Percentiles rank a stretch among this genome's conserved stretches.
Conservation (phyloP, 176 grass and related monocot genomes). For the Thalia dealbata region DNA sequence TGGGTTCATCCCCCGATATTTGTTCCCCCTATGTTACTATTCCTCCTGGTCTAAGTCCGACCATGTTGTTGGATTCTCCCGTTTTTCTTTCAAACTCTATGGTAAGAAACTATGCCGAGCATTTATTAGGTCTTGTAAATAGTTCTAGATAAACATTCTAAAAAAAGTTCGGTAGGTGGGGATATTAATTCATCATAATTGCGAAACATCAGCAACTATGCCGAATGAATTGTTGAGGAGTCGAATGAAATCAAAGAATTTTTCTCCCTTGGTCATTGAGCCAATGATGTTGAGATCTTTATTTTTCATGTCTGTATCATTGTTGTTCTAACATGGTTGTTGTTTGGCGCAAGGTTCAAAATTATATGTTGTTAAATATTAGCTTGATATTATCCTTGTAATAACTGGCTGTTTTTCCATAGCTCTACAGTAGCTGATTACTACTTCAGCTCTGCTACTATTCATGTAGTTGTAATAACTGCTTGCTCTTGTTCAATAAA, state of each 20-base stretch:
- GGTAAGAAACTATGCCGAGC: conserved; percentile 32
- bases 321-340: not conserved
- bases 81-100: conserved; percentile 70
- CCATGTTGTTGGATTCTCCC: conserved; percentile 71
- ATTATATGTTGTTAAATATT: too few species aligned
- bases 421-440: too few species aligned
- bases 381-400: too few species aligned
- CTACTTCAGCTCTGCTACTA: too few species aligned
- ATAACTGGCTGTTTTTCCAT: too few species aligned
- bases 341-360: not conserved
- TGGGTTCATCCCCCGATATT: conserved; percentile 40
- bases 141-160: conserved; percentile 24
- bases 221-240: not conserved
- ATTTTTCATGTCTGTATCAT: too few species aligned
- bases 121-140: conserved; percentile 8
- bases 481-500: too few species aligned
- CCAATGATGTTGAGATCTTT: not conserved
- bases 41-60: conserved; percentile 90
- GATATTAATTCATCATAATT: not conserved
- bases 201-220: not conserved
- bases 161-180: not conserved
- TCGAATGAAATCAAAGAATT: not conserved
- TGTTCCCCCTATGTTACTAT: conserved; percentile 73
- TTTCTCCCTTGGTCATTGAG: not conserved
- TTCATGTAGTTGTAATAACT: too few species aligned